Evolutionary conservation across 2,329 filamentous ascomycete species (phyloP).

Genomic region (Cordyceps javanica): DNA sequence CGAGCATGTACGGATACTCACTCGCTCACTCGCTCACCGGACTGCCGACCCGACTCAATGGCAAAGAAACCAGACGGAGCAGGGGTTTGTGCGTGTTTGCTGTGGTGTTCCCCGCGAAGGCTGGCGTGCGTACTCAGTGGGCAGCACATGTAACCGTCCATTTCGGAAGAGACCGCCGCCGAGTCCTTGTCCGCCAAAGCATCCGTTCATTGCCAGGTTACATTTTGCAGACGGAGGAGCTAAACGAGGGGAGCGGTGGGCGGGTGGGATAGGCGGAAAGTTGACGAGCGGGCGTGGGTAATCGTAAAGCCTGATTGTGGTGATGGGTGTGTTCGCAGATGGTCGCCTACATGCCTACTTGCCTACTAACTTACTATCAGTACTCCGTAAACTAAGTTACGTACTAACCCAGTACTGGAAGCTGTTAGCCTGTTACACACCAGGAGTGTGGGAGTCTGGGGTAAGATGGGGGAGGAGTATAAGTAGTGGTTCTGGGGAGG

Average conservation of each 20-base stretch:
- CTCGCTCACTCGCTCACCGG: no score
- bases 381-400: no score
- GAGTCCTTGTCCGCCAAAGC: neutral
- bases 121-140: neutral
- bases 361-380: no score
- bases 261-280: neutral
- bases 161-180: neutral
- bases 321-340: neutral
- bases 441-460: neutral
- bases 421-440: no score
- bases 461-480: neutral
- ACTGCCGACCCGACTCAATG: no score
- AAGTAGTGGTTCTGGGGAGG: neutral
- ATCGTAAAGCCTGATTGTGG: no score
- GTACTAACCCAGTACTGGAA: no score
- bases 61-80: neutral
- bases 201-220: neutral
- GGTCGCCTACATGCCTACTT: no score
- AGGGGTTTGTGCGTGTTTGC: neutral
- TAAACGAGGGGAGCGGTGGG: neutral
- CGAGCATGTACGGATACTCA: no score
- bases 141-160: conserved; percentile 7
- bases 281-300: neutral
- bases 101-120: neutral
- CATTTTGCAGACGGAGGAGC: neutral